Conservation (phyloP, 2,329 filamentous ascomycete species). For the Pseudohalonectria lignicola region DNA sequence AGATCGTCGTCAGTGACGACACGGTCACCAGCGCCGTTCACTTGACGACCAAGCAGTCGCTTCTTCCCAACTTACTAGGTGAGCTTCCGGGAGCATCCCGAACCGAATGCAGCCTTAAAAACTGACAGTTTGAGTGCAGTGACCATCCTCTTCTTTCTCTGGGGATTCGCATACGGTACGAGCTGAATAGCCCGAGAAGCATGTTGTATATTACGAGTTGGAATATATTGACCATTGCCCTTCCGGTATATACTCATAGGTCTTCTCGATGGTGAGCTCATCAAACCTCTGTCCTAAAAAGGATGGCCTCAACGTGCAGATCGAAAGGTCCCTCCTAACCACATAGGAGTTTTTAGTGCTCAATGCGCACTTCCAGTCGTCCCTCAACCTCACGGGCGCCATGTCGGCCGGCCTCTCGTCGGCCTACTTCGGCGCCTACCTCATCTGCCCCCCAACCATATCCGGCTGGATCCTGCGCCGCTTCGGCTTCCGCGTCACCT, state of each 20-base stretch:
- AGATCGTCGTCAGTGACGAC: conserved; percentile 20
- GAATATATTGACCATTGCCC: no score
- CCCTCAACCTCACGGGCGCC: conserved; percentile 30
- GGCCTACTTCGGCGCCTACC: conserved; percentile 38
- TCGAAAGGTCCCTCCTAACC: no score
- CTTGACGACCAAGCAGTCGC: conserved; percentile 20
- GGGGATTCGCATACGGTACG: conserved; percentile 21
- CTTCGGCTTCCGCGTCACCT: conserved; percentile 56
- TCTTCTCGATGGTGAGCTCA: conserved; percentile 17
- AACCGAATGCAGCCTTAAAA: background rate
- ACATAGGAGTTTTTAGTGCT: no score
- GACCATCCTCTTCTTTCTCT: conserved; percentile 23
- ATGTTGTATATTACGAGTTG: no score
- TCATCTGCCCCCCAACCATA: conserved; percentile 23
- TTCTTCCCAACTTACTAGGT: conserved; percentile 19
- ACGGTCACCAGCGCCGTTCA: conserved; percentile 18
- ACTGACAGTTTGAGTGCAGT: conserved; percentile 8
- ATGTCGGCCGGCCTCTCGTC: conserved; percentile 35
- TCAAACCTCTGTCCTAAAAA: no score
- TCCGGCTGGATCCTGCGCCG: conserved; percentile 45
- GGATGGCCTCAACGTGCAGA: no score
- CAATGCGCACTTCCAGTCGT: conserved; percentile 37
- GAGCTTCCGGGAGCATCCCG: background rate
- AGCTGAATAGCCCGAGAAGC: no score
- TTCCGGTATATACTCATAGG: no score